phyloP scores from a whole-genome alignment of 495 filamentous ascomycete genomes.

The Hyaloscypha finlandica region DNA sequence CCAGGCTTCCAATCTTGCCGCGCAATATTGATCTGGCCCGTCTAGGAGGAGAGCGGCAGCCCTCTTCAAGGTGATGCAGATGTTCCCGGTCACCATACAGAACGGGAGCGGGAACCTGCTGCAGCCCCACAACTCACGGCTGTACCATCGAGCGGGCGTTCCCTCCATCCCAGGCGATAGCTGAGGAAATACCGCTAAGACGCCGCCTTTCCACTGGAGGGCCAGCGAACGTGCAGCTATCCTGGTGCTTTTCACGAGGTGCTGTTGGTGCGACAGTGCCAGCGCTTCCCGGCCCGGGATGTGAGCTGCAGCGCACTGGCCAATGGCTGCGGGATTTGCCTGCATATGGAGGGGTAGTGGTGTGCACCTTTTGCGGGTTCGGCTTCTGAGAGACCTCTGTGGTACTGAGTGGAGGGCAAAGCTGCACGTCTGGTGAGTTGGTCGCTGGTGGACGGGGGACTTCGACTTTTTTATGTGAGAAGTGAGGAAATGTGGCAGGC shows the following conservation, averaged over 20 bases:
- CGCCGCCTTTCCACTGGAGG: neutral
- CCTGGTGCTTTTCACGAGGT: neutral
- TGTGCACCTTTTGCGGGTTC: neutral
- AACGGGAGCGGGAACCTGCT: conserved; percentile 22
- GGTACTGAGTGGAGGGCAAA: neutral
- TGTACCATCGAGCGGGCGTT: conserved; percentile 12
- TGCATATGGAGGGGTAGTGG: conserved; percentile 2
- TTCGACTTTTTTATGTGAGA: conserved; percentile 1
- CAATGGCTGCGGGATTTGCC: conserved; percentile 12
- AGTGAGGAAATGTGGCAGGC: conserved; percentile 7
- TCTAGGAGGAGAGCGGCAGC: neutral
- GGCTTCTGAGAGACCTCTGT: neutral
- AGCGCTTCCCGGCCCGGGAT: conserved; percentile 18
- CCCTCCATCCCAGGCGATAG: conserved; percentile 9
- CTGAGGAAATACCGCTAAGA: neutral
- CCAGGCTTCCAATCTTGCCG: neutral
- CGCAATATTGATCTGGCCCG: neutral
- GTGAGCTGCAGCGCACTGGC: neutral
- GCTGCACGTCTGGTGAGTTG: conserved; percentile 8
- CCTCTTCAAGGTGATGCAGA: neutral
- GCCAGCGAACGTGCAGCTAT: neutral
- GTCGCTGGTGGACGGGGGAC: neutral
- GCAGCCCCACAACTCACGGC: conserved; percentile 11
- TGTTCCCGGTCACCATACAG: neutral
- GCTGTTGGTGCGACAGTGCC: conserved; percentile 10